These are phyloP conservation scores for Didymella segeticola DNA, from an alignment of 2,329 filamentous ascomycete species.

Conservation along the genomic window DNA sequence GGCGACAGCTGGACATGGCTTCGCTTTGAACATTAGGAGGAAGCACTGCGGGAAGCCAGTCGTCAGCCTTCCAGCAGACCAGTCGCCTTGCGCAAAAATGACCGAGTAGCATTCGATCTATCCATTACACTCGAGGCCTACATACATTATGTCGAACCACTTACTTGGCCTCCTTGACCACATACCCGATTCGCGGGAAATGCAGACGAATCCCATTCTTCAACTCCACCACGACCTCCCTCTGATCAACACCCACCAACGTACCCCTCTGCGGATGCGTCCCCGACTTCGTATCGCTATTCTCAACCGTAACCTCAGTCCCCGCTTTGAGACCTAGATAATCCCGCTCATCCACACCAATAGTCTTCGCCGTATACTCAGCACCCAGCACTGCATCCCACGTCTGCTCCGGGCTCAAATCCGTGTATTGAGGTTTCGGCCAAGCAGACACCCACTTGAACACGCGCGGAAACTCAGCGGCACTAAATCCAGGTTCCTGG, in stretches of 20 bases:
- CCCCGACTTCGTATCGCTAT: conserved; percentile 5
- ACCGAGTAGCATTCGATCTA: too few species aligned
- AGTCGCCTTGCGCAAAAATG: too few species aligned
- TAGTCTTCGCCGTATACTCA: not conserved
- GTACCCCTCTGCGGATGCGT: conserved; percentile 13
- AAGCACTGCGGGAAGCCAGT: too few species aligned
- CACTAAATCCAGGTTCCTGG: conserved; percentile 2
- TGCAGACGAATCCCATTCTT: conserved; percentile 9
- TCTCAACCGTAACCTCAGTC: conserved; percentile 1
- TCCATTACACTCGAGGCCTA: too few species aligned
- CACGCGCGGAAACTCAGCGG: not conserved
- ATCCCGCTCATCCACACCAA: conserved; percentile 8
- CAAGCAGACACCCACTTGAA: conserved; percentile 3
- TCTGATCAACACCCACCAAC: conserved; percentile 6
- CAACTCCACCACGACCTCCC: conserved; percentile 4
- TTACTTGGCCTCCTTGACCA: conserved; percentile 4
- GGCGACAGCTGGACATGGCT: too few species aligned
- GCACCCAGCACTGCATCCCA: not conserved
- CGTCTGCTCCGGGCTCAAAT: not conserved
- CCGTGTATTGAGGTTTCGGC: conserved; percentile 2
- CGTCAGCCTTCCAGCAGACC: too few species aligned
- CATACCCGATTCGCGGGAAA: conserved; percentile 11
- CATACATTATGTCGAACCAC: not conserved
- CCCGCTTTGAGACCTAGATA: conserved; percentile 1
- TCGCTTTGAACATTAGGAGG: too few species aligned